Evolutionary conservation across 2,329 filamentous ascomycete genomes (phyloP), one percentile per base, ranked within the genome.

Genomic region (Cercospora nicotianae): DNA sequence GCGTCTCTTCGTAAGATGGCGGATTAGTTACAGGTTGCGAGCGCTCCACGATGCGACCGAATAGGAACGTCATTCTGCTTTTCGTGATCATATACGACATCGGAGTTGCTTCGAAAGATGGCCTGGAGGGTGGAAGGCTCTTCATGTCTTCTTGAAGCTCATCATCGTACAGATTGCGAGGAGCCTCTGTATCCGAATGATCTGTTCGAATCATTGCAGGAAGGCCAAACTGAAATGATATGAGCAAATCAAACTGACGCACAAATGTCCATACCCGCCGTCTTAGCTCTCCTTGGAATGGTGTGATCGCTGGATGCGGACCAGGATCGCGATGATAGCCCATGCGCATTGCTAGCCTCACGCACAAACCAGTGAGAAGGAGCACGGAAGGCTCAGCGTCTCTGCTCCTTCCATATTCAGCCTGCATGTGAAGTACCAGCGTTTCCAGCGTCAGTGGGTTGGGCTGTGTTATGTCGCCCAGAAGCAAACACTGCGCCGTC

Each of bases 51-150:
- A 94, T 92, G 66, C 86, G 87, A 28, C 91, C 90, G 60, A 94
- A 87, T 71, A 91, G 87, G 63, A 87, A 85, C 66, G 89, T 87
- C 42, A 94, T 82, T 67, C 84, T 87, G 33, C 89, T 84, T 78
- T 94, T 93, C 36, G 87, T 86, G 73, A 94, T 92, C 86, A 94
- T 89, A 78, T 93, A 94, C 9, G 89, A 87, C 71, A 93, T 88
- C 1, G 91, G 90, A 0, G 92, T 94, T 2, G 90, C 87, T 76
- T 94, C 91, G 0, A 86, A 88, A 33, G 82, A 83, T 0, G 91
- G 89, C 66, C 91, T 83, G 0, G 90, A 87, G 1, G 87, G 85
- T 0, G 92, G 92, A 9, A 94, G 79, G 7, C 84, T 80, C 71
- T 89, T 90, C 70, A 88, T 90, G 23, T 87, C 86, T 3, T 90